Conservation (phyloP, 208 protist species). For the Leishmania mexicana region DNA sequence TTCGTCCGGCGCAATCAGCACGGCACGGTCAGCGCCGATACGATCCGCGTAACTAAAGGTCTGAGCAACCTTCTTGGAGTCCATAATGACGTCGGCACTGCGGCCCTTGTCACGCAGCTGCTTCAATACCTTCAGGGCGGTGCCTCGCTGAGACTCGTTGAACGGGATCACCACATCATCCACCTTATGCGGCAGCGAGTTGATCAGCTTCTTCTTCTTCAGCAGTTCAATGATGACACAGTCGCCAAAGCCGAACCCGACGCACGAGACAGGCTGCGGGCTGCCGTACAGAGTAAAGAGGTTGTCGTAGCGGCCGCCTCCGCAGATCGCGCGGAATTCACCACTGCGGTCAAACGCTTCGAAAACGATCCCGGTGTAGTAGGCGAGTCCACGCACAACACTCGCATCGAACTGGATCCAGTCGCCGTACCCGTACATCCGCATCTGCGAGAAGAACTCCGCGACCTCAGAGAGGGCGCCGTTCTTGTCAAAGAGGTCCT, state of each 20-base stretch:
- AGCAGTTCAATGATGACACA: slow-evolving; percentile 96
- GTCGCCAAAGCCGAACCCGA: slow-evolving; percentile 96
- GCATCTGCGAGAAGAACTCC: slow-evolving; percentile 84
- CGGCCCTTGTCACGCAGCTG: slow-evolving; percentile 78
- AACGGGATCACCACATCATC: slow-evolving; percentile 94
- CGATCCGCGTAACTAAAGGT: slow-evolving; percentile 96
- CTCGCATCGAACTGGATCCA: slow-evolving; percentile 94
- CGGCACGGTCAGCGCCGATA: slow-evolving; percentile 84
- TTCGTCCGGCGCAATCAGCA: slow-evolving; percentile 94
- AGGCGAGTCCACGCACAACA: slow-evolving; percentile 95
- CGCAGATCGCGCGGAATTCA: slow-evolving; percentile 95
- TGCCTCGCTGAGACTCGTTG: slow-evolving; percentile 89
- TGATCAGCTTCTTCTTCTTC: slow-evolving; percentile 88
- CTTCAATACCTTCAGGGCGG: slow-evolving; percentile 77
- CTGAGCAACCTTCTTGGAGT: slow-evolving; percentile 91
- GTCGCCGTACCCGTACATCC: slow-evolving; percentile 94
- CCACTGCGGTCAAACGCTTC: slow-evolving; percentile 93
- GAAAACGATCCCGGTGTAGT: slow-evolving; percentile 98
- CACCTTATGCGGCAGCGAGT: slow-evolving; percentile 54
- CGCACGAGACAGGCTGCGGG: slow-evolving; percentile 89
- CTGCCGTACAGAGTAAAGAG: slow-evolving; percentile 94
- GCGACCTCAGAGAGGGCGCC: slow-evolving; percentile 85
- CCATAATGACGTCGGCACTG: slow-evolving; percentile 91
- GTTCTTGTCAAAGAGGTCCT: slow-evolving; percentile 55
- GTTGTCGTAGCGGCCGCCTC: slow-evolving; percentile 96